Evolutionary conservation across 345 rosid genomes (phyloP).

Genomic region (Adansonia digitata): DNA sequence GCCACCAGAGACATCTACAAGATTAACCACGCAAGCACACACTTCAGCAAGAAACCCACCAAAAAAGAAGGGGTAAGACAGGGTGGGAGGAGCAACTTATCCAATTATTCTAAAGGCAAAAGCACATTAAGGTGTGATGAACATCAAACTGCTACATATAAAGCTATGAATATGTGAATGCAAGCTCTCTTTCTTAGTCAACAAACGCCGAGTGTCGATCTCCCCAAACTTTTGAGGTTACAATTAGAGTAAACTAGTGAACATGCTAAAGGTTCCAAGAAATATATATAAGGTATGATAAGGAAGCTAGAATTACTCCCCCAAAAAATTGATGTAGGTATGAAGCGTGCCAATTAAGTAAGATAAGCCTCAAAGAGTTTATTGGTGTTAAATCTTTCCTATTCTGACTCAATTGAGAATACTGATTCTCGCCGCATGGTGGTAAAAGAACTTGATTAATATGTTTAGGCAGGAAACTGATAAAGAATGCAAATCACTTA

Average conservation of each 20-base stretch:
- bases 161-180: background rate
- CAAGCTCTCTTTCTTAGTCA: background rate
- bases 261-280: background rate
- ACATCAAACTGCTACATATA: background rate
- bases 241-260: background rate
- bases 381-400: background rate
- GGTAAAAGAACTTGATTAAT: background rate
- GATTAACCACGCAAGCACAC: constrained; percentile 17
- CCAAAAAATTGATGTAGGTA: background rate
- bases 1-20: constrained; percentile 36
- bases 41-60: constrained; percentile 14
- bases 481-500: background rate
- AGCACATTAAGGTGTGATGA: background rate
- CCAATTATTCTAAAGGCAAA: background rate
- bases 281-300: background rate
- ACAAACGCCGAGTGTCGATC: background rate
- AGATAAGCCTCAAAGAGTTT: background rate
- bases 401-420: background rate
- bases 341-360: background rate
- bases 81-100: background rate
- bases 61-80: background rate
- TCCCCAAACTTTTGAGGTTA: background rate
- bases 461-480: background rate
- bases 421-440: background rate
- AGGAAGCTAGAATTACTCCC: background rate